Evolutionary conservation across 768 basidiomycete genomes (phyloP), one percentile per base, ranked within the genome.

Genomic region (Russula olivacea): DNA sequence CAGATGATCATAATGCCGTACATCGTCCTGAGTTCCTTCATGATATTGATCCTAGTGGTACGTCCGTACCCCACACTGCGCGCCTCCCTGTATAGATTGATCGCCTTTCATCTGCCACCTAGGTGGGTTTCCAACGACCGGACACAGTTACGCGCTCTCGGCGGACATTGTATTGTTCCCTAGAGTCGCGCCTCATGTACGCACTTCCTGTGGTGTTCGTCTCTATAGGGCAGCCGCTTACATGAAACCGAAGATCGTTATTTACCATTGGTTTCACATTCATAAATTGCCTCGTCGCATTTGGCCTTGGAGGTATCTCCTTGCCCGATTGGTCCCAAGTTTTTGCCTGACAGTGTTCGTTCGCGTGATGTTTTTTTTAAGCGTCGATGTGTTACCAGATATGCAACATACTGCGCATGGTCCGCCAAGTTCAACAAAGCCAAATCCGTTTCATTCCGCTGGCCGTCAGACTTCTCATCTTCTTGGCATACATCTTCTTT

Each of bases 1-100:
- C 45, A 58, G 64, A 65, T 63, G 51, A 38, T 63, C 23, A 19
- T 43, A 17, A 34, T 48, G 9, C 57, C 61, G 2, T 59, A 66
- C 38, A 12, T 59, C 14, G 28, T 38, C 21, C 63, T 66, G 7
- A 15, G 59, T 11, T 5, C 5, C 34, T 58, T 58, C 38, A 15
- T 58, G 2, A 11, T 47, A 19, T 17, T 23, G 32, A 23, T 34
- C 19, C 2, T 30, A 1, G 55, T 53, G 48, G 61, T 65, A 34
- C 28, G 61, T 57, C 32, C 21, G n/a, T 28, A 8, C 23, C 19
- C 11, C 43, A 11, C 40, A 6, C 28, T 28, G 15, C 10, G 59
- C 36, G 1, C 7, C 38, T 58, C 38, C 36, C 38, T 14, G 12
- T 21, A 40, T n/a, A 45, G 36, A 15, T 7, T 30, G 9, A n/a